Percentiles rank a stretch among this genome's conserved stretches.
Evolutionary conservation across 305 asterid species (phyloP).

Genomic region (Fraxinus floribunda): DNA sequence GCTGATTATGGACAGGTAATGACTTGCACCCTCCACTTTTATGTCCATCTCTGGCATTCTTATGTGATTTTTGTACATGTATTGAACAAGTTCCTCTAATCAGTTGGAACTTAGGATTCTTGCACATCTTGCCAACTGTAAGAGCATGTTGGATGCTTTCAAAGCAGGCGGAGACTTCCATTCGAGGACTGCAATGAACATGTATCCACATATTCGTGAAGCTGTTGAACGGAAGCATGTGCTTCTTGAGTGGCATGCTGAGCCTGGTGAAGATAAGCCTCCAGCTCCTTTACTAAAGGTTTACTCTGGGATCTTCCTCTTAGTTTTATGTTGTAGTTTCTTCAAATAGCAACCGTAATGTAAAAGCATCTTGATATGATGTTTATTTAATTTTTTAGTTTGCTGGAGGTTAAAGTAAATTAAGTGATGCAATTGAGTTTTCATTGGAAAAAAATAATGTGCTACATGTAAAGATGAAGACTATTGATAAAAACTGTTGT

Average conservation of each 20-base stretch:
- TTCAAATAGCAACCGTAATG: background rate
- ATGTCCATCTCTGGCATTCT: background rate
- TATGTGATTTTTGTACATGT: conserved; percentile 21
- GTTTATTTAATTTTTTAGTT: background rate
- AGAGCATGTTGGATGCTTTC: conserved; percentile 95
- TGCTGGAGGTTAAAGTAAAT: background rate
- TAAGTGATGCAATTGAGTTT: background rate
- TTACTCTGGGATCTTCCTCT: conserved; percentile 10
- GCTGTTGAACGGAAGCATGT: conserved; percentile 69
- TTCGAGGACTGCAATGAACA: conserved; percentile 98
- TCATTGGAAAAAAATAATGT: background rate
- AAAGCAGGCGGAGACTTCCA: conserved; percentile 99
- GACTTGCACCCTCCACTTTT: conserved; percentile 6
- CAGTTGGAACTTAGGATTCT: conserved; percentile 99
- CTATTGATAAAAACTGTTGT: background rate
- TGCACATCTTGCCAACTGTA: conserved; percentile 93
- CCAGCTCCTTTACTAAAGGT: conserved; percentile 97
- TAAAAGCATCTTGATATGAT: background rate
- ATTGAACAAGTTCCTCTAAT: conserved; percentile 24
- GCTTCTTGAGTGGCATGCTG: conserved; percentile 97
- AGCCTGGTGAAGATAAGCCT: conserved; percentile 81
- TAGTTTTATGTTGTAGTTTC: conserved; percentile 5
- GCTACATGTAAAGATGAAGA: background rate
- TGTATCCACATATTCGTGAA: conserved; percentile 91
- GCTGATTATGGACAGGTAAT: conserved; percentile 99